Percentiles rank a stretch among this genome's conserved stretches.
These are phyloP conservation scores for Pythium angustatum DNA, from an alignment of 352 stramenopile species.

Conservation along the genomic window DNA sequence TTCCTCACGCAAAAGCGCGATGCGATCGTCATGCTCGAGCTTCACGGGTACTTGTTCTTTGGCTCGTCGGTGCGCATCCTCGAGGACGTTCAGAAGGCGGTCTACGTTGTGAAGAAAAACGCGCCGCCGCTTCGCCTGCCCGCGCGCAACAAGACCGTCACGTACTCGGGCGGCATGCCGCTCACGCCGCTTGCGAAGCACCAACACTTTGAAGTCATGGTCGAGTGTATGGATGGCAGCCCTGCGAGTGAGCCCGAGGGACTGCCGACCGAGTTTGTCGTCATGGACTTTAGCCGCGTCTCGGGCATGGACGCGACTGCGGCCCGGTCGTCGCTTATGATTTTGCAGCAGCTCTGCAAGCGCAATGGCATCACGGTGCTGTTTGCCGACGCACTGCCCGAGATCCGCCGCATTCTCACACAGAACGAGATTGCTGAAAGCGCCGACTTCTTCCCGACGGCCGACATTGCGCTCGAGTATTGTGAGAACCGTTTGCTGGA, in stretches of 20 bases:
- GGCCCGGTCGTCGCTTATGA: constrained; percentile 81
- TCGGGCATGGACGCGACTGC: constrained; percentile 89
- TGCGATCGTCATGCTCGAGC: constrained; percentile 75
- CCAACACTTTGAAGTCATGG: constrained; percentile 43
- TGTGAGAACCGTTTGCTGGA: constrained; percentile 72
- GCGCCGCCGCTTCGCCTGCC: constrained; percentile 12
- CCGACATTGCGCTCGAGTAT: constrained; percentile 72
- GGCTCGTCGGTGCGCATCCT: constrained; percentile 83
- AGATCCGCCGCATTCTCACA: constrained; percentile 63
- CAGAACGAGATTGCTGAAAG: constrained; percentile 80
- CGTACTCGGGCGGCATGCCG: constrained; percentile 34
- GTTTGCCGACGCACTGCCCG: constrained; percentile 67
- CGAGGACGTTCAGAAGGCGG: constrained; percentile 74
- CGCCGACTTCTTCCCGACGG: constrained; percentile 63
- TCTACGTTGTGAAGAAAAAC: constrained; percentile 57
- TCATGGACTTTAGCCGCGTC: constrained; percentile 88
- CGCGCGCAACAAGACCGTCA: constrained; percentile 20
- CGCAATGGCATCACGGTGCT: constrained; percentile 64
- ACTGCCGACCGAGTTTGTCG: constrained; percentile 79
- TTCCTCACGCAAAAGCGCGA: constrained; percentile 65
- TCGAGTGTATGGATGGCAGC: constrained; percentile 77
- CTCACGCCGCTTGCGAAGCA: constrained; percentile 49
- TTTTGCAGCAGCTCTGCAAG: constrained; percentile 80
- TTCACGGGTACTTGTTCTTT: constrained; percentile 88
- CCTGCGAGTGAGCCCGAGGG: constrained; percentile 43